phyloP scores from a whole-genome alignment of 2,329 filamentous ascomycete genomes.

The Sordariomycetes sp. region DNA sequence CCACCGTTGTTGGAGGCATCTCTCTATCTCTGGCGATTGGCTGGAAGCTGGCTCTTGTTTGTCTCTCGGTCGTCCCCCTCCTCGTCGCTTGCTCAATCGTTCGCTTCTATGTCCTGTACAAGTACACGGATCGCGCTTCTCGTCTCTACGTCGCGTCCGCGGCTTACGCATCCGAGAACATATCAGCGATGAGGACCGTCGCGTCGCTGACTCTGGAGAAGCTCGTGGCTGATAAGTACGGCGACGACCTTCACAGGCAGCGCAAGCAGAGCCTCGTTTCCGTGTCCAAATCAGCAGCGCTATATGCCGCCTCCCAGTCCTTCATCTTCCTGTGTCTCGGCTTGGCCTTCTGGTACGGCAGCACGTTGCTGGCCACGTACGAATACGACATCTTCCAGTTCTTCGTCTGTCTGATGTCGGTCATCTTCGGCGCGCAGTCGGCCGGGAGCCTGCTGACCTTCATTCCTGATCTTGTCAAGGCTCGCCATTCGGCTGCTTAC shows the following conservation, averaged over 20 bases:
- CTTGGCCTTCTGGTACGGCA: too few species aligned
- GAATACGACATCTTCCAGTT: conserved; percentile 80
- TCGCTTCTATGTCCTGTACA: conserved; percentile 74
- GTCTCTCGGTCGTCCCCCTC: conserved; percentile 68
- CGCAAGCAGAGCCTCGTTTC: too few species aligned
- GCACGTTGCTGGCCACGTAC: too few species aligned
- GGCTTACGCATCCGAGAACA: conserved; percentile 84
- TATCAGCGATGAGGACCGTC: too few species aligned
- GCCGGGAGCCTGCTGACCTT: conserved; percentile 86
- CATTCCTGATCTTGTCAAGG: conserved; percentile 88
- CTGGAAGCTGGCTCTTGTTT: conserved; percentile 83
- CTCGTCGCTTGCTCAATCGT: conserved; percentile 74
- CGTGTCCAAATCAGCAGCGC: too few species aligned
- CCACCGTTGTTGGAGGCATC: conserved; percentile 70
- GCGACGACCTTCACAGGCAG: too few species aligned
- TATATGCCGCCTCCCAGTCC: too few species aligned
- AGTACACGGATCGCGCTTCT: conserved; percentile 68
- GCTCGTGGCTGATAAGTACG: too few species aligned
- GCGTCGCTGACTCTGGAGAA: too few species aligned
- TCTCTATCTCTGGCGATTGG: conserved; percentile 63
- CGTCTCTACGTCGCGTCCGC: conserved; percentile 72
- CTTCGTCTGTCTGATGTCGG: conserved; percentile 79
- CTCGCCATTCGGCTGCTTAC: conserved; percentile 71
- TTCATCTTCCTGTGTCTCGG: too few species aligned
- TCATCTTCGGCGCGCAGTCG: conserved; percentile 86